Evolutionary conservation across 495 filamentous ascomycete genomes (phyloP).

Genomic region (Xylaria acuta): DNA sequence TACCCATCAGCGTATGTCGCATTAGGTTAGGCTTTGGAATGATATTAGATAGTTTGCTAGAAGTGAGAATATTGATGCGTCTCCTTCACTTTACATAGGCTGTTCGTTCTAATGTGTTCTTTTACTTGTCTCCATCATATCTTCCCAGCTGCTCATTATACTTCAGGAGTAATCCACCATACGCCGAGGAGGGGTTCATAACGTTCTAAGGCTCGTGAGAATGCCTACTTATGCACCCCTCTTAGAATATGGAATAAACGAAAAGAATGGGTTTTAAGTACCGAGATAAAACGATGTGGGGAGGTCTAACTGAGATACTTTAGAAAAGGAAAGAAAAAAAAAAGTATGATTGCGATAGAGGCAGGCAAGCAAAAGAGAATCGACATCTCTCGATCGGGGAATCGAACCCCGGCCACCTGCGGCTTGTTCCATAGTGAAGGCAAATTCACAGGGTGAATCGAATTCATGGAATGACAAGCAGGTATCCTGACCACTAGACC

Average conservation of each 20-base stretch:
- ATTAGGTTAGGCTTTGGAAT: background rate
- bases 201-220: background rate
- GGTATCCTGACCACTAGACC: slow-evolving; percentile 26
- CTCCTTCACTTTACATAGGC: background rate
- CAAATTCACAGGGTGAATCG: background rate
- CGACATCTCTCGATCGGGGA: slow-evolving; percentile 45
- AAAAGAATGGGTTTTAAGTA: too few species aligned
- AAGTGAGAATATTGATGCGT: background rate
- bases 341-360: background rate
- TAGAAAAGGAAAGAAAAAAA: background rate
- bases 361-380: background rate
- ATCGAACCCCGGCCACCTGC: slow-evolving; percentile 52
- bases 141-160: background rate
- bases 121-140: background rate
- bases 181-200: background rate
- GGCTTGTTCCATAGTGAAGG: slow-evolving; percentile 5
- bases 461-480: slow-evolving; percentile 15
- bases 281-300: background rate
- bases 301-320: background rate
- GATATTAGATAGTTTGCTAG: background rate
- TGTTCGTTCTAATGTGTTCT: background rate
- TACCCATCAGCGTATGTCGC: background rate
- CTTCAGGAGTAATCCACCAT: background rate
- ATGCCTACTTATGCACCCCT: background rate
- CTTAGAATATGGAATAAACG: too few species aligned